Evolutionary conservation across 2,329 filamentous ascomycete species (phyloP).

Genomic region (Thielaviopsis cerberus): DNA sequence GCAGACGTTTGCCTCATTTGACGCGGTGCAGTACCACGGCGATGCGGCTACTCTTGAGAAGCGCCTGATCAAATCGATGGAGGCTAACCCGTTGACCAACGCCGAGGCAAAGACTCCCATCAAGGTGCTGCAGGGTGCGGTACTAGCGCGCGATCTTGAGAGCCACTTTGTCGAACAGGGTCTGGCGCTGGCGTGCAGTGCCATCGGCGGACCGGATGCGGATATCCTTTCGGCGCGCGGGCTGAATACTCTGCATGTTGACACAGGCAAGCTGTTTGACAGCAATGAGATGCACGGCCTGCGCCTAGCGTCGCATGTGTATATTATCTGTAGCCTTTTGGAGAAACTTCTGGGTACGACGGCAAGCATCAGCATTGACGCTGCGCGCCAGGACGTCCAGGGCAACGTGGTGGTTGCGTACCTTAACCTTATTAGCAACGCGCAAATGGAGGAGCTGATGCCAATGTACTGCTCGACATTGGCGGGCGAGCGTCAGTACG

Average conservation of each 20-base stretch:
- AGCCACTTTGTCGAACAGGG: constrained; percentile 42
- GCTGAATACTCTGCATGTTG: constrained; percentile 19
- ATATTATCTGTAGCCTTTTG: constrained; percentile 47
- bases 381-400: constrained; percentile 26
- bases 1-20: constrained; percentile 43
- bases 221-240: constrained; percentile 13
- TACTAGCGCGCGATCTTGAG: constrained; percentile 46
- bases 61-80: constrained; percentile 42
- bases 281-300: constrained; percentile 44
- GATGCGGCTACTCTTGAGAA: constrained; percentile 33
- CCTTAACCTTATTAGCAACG: constrained; percentile 57
- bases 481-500: constrained; percentile 41
- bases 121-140: constrained; percentile 58
- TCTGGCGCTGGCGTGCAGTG: constrained; percentile 23
- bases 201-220: constrained; percentile 20
- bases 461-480: constrained; percentile 78
- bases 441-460: constrained; percentile 57
- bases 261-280: constrained; percentile 30
- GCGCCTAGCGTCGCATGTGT: constrained; percentile 49
- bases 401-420: constrained; percentile 70
- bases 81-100: constrained; percentile 34
- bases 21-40: constrained; percentile 44
- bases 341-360: constrained; percentile 30
- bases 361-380: not conserved
- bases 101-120: constrained; percentile 44